Evolutionary conservation across 179 eudicot species (phyloP).

Genomic region (Beta corolliflora): DNA sequence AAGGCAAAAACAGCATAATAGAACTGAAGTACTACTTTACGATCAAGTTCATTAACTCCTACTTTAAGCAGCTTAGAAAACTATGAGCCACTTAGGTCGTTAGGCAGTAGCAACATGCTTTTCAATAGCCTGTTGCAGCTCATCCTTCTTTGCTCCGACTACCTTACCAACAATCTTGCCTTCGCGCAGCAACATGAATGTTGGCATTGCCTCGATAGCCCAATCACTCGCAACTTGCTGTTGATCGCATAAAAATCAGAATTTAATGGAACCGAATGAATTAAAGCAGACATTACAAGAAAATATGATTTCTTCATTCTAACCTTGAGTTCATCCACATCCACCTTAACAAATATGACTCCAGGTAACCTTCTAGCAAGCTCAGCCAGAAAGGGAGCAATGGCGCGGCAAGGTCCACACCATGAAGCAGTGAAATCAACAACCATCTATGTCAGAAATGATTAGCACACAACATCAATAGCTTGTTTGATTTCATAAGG

Average conservation of each 20-base stretch:
- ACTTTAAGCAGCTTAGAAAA: neutral
- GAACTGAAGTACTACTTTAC: neutral
- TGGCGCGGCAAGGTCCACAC: slow-evolving; percentile 77
- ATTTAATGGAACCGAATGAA: neutral
- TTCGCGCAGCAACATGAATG: slow-evolving; percentile 58
- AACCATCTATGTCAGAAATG: slow-evolving; percentile 44
- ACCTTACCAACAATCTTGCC: slow-evolving; percentile 52
- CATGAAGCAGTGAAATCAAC: slow-evolving; percentile 87
- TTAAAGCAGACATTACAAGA: no score
- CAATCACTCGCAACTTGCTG: slow-evolving; percentile 60
- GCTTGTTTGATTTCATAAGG: neutral
- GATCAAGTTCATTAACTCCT: neutral
- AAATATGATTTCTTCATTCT: neutral
- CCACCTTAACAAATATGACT: slow-evolving; percentile 67
- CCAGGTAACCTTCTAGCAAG: slow-evolving; percentile 54
- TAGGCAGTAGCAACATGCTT: slow-evolving; percentile 36
- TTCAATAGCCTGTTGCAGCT: slow-evolving; percentile 41
- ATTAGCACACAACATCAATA: neutral
- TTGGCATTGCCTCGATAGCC: slow-evolving; percentile 73
- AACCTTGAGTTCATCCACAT: slow-evolving; percentile 78
- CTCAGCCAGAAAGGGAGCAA: slow-evolving; percentile 69
- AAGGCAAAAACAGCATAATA: neutral
- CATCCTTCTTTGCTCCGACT: slow-evolving; percentile 71
- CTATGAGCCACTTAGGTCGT: neutral
- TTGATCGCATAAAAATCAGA: neutral